phyloP scores from a whole-genome alignment of 1,284 basidiomycete genomes.

The Heterobasidion irregulare region DNA sequence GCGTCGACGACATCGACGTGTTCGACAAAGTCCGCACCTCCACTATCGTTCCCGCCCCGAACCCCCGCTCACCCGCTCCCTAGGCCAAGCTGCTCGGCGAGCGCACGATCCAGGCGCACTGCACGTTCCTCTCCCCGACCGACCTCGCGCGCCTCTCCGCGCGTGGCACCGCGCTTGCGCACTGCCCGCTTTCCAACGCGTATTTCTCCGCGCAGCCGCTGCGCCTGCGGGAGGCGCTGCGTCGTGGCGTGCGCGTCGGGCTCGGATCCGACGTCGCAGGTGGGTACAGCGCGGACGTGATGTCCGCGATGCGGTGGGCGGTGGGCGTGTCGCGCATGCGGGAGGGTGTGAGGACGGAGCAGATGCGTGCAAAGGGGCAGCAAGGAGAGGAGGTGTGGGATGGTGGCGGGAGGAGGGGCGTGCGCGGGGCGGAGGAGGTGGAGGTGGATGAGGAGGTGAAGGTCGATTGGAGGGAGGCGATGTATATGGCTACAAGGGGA shows the following conservation, averaged over 20 bases:
- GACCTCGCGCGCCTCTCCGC: constrained; percentile 44
- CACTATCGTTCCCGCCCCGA: not conserved
- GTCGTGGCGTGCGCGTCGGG: constrained; percentile 56
- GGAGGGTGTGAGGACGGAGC: constrained; percentile 38
- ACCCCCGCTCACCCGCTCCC: not conserved
- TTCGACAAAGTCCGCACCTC: constrained; percentile 49
- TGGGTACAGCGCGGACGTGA: constrained; percentile 72
- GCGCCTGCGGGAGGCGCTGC: constrained; percentile 65
- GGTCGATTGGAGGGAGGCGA: constrained; percentile 72
- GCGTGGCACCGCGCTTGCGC: constrained; percentile 59
- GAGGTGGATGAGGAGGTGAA: constrained; percentile 14
- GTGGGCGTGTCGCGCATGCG: constrained; percentile 66
- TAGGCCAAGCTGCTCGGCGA: constrained; percentile 54
- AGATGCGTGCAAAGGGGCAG: not conserved
- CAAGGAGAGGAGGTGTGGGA: not conserved
- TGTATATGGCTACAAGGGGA: constrained; percentile 75
- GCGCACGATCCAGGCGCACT: constrained; percentile 75
- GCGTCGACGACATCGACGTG: constrained; percentile 61
- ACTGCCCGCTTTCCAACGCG: constrained; percentile 80
- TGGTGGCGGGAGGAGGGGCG: not conserved
- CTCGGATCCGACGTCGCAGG: constrained; percentile 82
- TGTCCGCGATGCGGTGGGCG: constrained; percentile 70
- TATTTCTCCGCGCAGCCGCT: constrained; percentile 78
- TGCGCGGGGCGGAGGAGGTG: constrained; percentile 3
- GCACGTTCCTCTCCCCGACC: constrained; percentile 58